Evolutionary conservation across 352 stramenopile species (phyloP), one percentile per base, ranked within the genome.

Genomic region (Hyaloperonospora brassicae): DNA sequence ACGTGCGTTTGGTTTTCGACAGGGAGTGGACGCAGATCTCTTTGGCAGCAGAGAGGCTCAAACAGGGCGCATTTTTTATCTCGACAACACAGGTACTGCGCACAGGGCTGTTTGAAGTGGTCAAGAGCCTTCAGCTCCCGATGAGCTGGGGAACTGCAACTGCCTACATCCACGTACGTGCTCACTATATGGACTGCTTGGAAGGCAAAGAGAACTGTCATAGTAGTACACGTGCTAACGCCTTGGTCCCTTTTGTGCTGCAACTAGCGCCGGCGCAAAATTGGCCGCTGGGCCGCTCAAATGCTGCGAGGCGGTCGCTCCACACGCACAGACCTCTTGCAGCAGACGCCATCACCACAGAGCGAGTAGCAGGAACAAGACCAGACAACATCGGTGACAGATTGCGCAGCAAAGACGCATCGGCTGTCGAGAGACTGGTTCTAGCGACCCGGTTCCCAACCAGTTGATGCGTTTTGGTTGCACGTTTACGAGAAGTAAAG

Each of bases 101-200:
- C 17, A 87, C 84, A 1, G 79, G 77, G 27, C 52, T 94, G 23
- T 94, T 92, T 47, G 84, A 94, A 62, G 81, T 94, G 47, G 64
- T 91, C 34, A 84, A 86, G 62, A 86, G 67, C 49, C 42, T 73
- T 35, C 79, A 76, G 27, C 87, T 89, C 53, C 62, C 66, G 27
- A 92, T 92, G 84, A 92, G 84, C 66, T 94, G 81, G 84, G 84
- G 84, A 43, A 78, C 66, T 0, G 79, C 76, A 48, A 92, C 79
- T 48, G 66, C 91, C 24, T 94, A 89, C 62, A 63, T 94, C n/a
- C 84, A 94, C 27, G 84, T 93, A 74, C 40, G 79, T 81, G 27
- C 0, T 11, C 21, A 51, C 13, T 21, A 36, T 17, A 40, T 14
- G 13, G 24, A 39, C 2, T n/a, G 23, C 7, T 38, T 14, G 27